A percentile compares a stretch with the other conserved stretches of the same genome.
These are phyloP conservation scores for Neurospora sp. DNA, from an alignment of 495 filamentous ascomycete genomes.

Conservation along the genomic window DNA sequence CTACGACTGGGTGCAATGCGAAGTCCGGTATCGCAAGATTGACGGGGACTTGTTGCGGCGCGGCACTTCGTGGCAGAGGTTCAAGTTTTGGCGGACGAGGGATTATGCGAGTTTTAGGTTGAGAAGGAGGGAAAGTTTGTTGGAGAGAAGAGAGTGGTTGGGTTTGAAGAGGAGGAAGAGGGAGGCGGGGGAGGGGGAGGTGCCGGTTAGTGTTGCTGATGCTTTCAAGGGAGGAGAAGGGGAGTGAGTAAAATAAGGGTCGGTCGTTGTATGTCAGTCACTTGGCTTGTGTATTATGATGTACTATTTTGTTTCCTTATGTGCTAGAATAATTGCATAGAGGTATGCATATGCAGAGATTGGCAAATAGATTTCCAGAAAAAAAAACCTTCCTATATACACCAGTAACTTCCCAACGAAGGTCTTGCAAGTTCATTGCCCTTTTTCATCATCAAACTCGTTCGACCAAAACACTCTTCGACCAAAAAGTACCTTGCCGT, in stretches of 20 bases:
- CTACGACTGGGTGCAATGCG: slow-evolving; percentile 30
- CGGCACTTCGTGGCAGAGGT: not conserved
- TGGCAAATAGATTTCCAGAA: not conserved
- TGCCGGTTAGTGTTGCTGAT: not conserved
- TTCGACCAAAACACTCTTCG: too few relatives aligned
- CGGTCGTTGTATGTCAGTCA: not conserved
- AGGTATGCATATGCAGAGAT: not conserved
- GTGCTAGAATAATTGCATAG: not conserved
- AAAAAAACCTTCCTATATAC: not conserved
- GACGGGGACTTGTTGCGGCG: slow-evolving; percentile 20
- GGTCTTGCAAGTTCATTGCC: too few relatives aligned
- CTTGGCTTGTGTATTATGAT: not conserved
- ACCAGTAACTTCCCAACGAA: not conserved
- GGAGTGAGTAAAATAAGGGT: not conserved
- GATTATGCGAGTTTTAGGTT: not conserved
- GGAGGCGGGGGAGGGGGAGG: not conserved
- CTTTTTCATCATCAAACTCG: too few relatives aligned
- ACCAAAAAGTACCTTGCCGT: too few relatives aligned
- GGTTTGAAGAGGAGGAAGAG: not conserved
- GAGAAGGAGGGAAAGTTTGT: not conserved
- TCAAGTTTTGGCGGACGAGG: not conserved
- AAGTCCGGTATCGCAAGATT: slow-evolving; percentile 38
- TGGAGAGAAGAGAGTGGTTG: not conserved
- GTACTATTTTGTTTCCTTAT: not conserved
- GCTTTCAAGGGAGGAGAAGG: not conserved